Evolutionary conservation across 1,139 yeast genomes (phyloP), one percentile per base, ranked within the genome.

Genomic region (Debaryomyces coudertii): DNA sequence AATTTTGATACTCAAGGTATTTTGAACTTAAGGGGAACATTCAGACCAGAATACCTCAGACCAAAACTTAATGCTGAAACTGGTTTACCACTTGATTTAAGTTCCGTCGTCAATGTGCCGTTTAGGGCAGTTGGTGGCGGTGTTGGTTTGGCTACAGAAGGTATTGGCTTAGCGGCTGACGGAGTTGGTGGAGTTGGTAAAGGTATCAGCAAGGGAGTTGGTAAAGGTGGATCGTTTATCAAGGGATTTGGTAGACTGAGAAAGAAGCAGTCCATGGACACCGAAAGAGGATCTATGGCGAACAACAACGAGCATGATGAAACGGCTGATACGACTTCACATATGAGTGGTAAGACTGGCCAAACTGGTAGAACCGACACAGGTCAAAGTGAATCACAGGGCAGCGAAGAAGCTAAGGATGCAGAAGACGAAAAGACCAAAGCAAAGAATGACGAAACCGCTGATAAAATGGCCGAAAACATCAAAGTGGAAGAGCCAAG

Each of bases 41-140:
- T 86, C 66, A 64, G 61, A 45, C 90, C 93, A n/a, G 80, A 82
- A 54, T 87, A 85, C 62, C 67, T 82, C 38, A 80, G 86, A 61
- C 90, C 92, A 18, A 66, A 69, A 44, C 65, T 85, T 45, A 73
- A 71, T 27, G 51, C 66, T 12, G 65, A 66, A 14, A 62, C 69
- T 40, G 77, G 79, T 23, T 67, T 73, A 49, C 77, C 77, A 30
- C 54, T 71, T 40, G 72, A 68, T 40, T 54, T 79, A 42, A 65
- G 69, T 23, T 64, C 66, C 11, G 66, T 79, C 25, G 65, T 78
- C 6, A 77, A 73, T 31, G 76, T 68, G 24, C 80, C 85, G 30
- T 56, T 76, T 56, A 77, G 77, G 57, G 73, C 76, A 11, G 80
- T 65, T 28, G 77, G 73, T 2, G 68, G 65, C 6, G 69, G 73